Conservation (phyloP, 768 basidiomycete species). For the Omphalotus guepiniiformis region DNA sequence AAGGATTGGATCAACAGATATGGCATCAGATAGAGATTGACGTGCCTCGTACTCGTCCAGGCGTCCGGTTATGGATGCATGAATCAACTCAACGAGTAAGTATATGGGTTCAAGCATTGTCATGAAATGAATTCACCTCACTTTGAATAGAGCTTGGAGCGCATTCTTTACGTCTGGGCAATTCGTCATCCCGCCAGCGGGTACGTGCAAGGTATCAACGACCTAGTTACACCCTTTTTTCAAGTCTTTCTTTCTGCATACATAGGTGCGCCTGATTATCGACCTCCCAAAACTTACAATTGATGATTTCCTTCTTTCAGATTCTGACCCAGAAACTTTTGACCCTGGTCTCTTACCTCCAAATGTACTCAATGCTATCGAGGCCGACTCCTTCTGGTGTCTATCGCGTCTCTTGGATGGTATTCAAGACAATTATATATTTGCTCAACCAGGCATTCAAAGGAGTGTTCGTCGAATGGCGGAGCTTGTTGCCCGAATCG, state of each 20-base stretch:
- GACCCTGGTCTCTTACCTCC: slow-evolving; percentile 74
- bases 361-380: slow-evolving; percentile 74
- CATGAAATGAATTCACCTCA: slow-evolving; percentile 11
- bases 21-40: slow-evolving; percentile 99
- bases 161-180: slow-evolving; percentile 98
- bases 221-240: slow-evolving; percentile 96
- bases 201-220: slow-evolving; percentile 99
- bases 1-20: slow-evolving; percentile 90
- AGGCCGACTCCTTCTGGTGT: slow-evolving; percentile 99
- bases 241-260: slow-evolving; percentile 95
- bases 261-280: slow-evolving; percentile 48
- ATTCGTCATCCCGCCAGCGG: slow-evolving; percentile 98
- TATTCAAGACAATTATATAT: slow-evolving; percentile 98
- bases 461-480: slow-evolving; percentile 91
- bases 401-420: slow-evolving; percentile 92
- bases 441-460: slow-evolving; percentile 94
- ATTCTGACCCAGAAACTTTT: slow-evolving; percentile 86
- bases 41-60: slow-evolving; percentile 92
- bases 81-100: slow-evolving; percentile 83
- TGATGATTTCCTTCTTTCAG: slow-evolving; percentile 43
- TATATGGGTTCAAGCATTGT: slow-evolving; percentile 6
- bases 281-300: too few species aligned
- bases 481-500: slow-evolving; percentile 86
- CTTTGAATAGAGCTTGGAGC: slow-evolving; percentile 72
- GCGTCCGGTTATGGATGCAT: slow-evolving; percentile 89